A percentile compares a stretch with the other conserved stretches of the same genome.
These are phyloP conservation scores for Westerdykella ornata DNA, from an alignment of 2,329 filamentous ascomycete species.

Conservation along the genomic window DNA sequence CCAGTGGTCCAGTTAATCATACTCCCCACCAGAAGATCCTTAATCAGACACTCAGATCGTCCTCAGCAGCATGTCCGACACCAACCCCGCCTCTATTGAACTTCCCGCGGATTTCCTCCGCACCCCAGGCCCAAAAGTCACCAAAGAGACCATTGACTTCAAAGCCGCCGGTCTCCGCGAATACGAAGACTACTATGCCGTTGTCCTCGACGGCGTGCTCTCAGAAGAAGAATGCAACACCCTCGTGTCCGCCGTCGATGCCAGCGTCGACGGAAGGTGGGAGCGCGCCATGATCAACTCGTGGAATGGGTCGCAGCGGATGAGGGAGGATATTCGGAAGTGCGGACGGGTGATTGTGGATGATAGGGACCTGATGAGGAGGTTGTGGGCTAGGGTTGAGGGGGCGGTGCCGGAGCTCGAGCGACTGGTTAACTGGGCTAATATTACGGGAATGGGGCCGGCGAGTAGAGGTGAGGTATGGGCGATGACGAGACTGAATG, in stretches of 20 bases:
- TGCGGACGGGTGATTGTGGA: conserved; percentile 77
- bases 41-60: conserved; percentile 4
- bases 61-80: conserved; percentile 4
- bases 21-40: background rate
- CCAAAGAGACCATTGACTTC: conserved; percentile 50
- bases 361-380: conserved; percentile 52
- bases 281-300: conserved; percentile 61
- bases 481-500: conserved; percentile 52
- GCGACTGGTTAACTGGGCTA: conserved; percentile 31
- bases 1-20: no score
- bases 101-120: conserved; percentile 46
- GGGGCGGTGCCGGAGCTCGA: conserved; percentile 45
- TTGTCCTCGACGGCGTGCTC: conserved; percentile 58
- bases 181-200: conserved; percentile 52
- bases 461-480: conserved; percentile 41
- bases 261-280: conserved; percentile 47
- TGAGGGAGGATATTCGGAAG: conserved; percentile 55
- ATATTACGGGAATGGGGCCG: conserved; percentile 44
- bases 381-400: conserved; percentile 55
- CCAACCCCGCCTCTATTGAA: background rate
- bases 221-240: conserved; percentile 54
- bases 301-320: conserved; percentile 54
- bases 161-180: conserved; percentile 41
- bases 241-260: conserved; percentile 27
- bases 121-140: conserved; percentile 43